Base-by-base conservation (phyloP, 257 asterid genomes). In the Linaria vulgaris region DNA sequence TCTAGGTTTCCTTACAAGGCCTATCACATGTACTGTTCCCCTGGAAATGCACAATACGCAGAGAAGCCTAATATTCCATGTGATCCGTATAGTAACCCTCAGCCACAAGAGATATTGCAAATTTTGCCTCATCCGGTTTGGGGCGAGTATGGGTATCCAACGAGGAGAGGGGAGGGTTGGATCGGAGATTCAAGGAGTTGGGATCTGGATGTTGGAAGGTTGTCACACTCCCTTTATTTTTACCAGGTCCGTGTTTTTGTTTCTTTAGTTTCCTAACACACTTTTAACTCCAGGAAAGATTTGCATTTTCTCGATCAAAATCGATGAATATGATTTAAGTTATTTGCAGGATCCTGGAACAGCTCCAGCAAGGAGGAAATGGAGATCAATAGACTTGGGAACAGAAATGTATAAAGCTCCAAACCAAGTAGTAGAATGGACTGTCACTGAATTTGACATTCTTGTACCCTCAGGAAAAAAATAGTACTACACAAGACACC, bases 351-450 rank as follows among this genome's bases (percentile, higher is more conserved):
- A 90, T 82, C 95, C 95, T 62, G 85, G 87, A 43, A 87, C 82
- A 9, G 49, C 66, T 50, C 88, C 84, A 44, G 91, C 88, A 5
- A 75, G 49, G 73, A 82, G 96, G 75, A 61, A 75, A 64, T 85
- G 95, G 94, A 74, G 61, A 27, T 88, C 95, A 31, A 63, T 88
- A 69, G 90, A 87, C 58, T 69, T 87, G 73, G 96, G 96, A 47
- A 73, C 95, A 23, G 95, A 85, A 61, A 88, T 85, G 21, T 85
- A 61, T 68, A 83, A 74, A 67, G 82, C 70, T 48, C 79, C 83
- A n/a, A 71, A 79, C 74, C 90, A 81, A 79, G 82, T 78, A 46
- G 97, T 92, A 56, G 95, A 90, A 67, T 87, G 97, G 95, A 90
- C 92, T n/a, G 92, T 90, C 56, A 72, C 78, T 74, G 80, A 82